Conservation (phyloP, 805 yeast genomes). For the Candida patagonica region DNA sequence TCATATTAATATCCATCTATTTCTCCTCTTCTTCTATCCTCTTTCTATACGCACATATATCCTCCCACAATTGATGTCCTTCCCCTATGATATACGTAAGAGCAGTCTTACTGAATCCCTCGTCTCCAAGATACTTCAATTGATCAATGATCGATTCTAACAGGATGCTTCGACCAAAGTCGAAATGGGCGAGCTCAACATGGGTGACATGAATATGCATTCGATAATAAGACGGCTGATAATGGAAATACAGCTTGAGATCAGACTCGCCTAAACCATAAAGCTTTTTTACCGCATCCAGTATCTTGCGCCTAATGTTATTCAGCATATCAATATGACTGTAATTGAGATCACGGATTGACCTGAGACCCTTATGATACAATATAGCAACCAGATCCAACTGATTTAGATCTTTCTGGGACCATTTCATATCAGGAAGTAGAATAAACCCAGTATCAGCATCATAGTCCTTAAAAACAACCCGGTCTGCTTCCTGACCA, state of each 20-base stretch:
- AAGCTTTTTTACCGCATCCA: slow-evolving; percentile 36
- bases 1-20: too few species aligned
- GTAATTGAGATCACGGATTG: slow-evolving; percentile 63
- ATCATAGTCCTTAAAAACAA: slow-evolving; percentile 43
- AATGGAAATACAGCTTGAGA: slow-evolving; percentile 70
- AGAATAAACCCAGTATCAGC: slow-evolving; percentile 50
- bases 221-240: slow-evolving; percentile 94
- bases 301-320: slow-evolving; percentile 37
- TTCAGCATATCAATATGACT: slow-evolving; percentile 53
- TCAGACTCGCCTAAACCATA: slow-evolving; percentile 46
- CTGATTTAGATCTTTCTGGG: slow-evolving; percentile 55
- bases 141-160: slow-evolving; percentile 76
- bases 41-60: too few species aligned
- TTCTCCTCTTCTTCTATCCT: not conserved
- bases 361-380: slow-evolving; percentile 54
- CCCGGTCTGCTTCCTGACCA: slow-evolving; percentile 77
- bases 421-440: slow-evolving; percentile 97
- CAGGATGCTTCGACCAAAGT: slow-evolving; percentile 72
- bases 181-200: slow-evolving; percentile 57
- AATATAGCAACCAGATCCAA: slow-evolving; percentile 74
- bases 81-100: slow-evolving; percentile 66
- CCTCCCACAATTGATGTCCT: slow-evolving; percentile 62
- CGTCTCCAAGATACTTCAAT: slow-evolving; percentile 41
- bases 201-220: slow-evolving; percentile 88
- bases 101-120: slow-evolving; percentile 50